Evolutionary conservation across 768 basidiomycete species (phyloP).

Genomic region (Podaxis sp.): DNA sequence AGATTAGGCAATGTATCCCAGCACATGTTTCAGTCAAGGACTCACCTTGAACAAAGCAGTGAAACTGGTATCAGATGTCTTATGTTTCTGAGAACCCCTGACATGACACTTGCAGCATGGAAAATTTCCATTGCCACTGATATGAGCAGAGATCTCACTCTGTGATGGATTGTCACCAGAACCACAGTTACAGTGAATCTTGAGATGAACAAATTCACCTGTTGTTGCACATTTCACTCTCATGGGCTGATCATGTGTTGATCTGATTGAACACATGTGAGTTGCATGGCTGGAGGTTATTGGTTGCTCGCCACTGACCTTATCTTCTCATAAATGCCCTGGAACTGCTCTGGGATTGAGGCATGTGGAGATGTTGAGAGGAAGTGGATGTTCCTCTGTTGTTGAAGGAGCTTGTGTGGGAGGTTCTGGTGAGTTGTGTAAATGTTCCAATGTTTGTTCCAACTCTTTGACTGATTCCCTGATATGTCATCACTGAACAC

Average conservation of each 20-base stretch:
- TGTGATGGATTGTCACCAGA: constrained; percentile 42
- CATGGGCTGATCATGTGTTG: constrained; percentile 32
- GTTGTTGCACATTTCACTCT: constrained; percentile 28
- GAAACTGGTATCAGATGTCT: constrained; percentile 33
- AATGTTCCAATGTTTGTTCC: constrained; percentile 45
- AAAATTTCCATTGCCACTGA: constrained; percentile 38
- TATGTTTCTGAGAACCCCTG: constrained; percentile 34
- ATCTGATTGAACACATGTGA: constrained; percentile 18
- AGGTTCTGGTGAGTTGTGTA: constrained; percentile 38
- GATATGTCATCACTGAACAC: constrained; percentile 43
- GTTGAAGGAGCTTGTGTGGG: constrained; percentile 32
- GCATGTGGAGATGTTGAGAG: constrained; percentile 39
- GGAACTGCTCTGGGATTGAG: constrained; percentile 36
- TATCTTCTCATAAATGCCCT: constrained; percentile 30
- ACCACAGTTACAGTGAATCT: constrained; percentile 26
- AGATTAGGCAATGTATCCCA: no score
- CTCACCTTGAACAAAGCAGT: constrained; percentile 31
- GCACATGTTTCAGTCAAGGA: no score
- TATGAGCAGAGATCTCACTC: constrained; percentile 37
- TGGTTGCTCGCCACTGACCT: constrained; percentile 24
- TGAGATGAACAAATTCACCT: constrained; percentile 24
- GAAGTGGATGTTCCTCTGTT: constrained; percentile 38
- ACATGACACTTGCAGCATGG: constrained; percentile 39
- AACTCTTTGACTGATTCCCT: constrained; percentile 42
- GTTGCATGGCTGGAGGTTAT: background rate